These are phyloP conservation scores for Penicillium chermesinum DNA, from an alignment of 495 filamentous ascomycete species.

Conservation along the genomic window DNA sequence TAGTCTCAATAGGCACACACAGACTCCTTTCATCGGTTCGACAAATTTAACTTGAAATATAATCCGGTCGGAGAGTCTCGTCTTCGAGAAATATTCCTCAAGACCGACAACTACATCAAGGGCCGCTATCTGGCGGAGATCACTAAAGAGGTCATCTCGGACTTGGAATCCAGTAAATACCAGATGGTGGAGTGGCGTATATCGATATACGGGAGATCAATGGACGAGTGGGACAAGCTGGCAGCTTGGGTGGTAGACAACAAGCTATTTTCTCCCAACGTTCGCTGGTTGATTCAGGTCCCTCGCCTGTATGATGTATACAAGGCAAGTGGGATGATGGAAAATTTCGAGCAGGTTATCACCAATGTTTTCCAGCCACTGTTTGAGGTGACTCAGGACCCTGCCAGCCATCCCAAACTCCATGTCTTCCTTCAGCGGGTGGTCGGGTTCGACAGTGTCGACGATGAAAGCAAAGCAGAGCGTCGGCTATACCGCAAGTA, in stretches of 20 bases:
- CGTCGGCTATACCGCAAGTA: constrained; percentile 89
- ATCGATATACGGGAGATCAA: constrained; percentile 85
- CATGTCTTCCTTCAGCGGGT: constrained; percentile 94
- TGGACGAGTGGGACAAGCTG: constrained; percentile 97
- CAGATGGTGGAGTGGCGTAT: constrained; percentile 99
- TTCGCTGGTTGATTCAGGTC: constrained; percentile 95
- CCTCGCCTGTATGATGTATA: constrained; percentile 95
- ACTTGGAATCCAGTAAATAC: constrained; percentile 97
- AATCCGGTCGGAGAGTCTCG: constrained; percentile 96
- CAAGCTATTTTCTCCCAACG: constrained; percentile 94
- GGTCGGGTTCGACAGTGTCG: constrained; percentile 94
- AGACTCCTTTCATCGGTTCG: constrained; percentile 96
- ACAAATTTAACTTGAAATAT: constrained; percentile 99
- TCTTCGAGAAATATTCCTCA: constrained; percentile 91
- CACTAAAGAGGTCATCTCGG: constrained; percentile 95
- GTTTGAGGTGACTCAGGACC: constrained; percentile 90
- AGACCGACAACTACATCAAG: constrained; percentile 96
- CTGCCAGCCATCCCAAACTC: constrained; percentile 80
- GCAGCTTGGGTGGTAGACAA: constrained; percentile 99
- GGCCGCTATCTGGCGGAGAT: constrained; percentile 95
- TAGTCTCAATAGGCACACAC: constrained; percentile 67
- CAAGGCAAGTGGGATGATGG: constrained; percentile 79
- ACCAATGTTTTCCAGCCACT: constrained; percentile 89
- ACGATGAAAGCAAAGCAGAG: constrained; percentile 96
- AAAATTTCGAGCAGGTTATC: constrained; percentile 84